Evolutionary conservation across 2,329 filamentous ascomycete genomes (phyloP).

Genomic region (Pseudogymnoascus pannorum): DNA sequence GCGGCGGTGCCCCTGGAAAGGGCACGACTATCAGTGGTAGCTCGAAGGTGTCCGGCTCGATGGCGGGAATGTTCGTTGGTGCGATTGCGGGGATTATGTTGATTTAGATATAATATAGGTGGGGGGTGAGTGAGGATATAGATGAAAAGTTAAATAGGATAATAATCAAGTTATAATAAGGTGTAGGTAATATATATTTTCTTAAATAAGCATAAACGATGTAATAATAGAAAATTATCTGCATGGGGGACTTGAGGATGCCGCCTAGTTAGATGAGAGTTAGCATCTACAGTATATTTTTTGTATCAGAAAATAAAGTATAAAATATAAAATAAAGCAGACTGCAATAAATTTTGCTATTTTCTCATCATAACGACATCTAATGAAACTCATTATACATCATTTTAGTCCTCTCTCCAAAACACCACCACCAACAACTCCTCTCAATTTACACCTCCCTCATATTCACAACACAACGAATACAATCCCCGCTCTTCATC

Average conservation of each 20-base stretch:
- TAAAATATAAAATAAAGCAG: neutral
- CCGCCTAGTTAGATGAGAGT: too few species aligned
- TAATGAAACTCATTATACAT: constrained; percentile 1
- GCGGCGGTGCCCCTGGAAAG: neutral
- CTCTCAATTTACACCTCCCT: constrained; percentile 12
- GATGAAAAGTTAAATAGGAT: neutral
- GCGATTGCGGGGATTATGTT: neutral
- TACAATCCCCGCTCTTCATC: constrained; percentile 97
- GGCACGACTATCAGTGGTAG: neutral
- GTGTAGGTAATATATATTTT: neutral
- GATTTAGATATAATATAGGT: neutral
- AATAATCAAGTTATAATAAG: neutral
- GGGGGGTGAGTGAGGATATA: neutral
- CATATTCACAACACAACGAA: constrained; percentile 82
- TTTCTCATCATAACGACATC: neutral
- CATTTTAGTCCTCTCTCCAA: neutral
- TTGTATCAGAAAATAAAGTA: too few species aligned
- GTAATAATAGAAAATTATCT: neutral
- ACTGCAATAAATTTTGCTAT: neutral
- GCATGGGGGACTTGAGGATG: neutral
- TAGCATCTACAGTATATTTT: too few species aligned
- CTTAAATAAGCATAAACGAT: neutral
- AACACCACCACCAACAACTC: neutral
- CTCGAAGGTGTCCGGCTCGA: neutral
- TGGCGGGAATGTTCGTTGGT: neutral